Evolutionary conservation across 257 asterid species (phyloP).

Genomic region (Cruciata laevipes): DNA sequence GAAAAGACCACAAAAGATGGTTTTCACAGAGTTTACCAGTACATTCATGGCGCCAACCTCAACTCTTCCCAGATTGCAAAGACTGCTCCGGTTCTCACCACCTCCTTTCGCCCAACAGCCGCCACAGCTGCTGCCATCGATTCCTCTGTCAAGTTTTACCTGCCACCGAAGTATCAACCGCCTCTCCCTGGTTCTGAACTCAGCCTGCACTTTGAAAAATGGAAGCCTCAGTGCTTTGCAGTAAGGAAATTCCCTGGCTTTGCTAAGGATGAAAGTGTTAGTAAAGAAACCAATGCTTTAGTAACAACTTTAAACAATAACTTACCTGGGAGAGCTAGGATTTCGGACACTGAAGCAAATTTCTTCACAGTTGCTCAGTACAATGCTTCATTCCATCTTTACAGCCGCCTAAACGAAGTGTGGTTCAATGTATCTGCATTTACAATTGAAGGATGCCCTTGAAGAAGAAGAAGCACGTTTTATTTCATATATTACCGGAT

Average conservation of each 20-base stretch:
- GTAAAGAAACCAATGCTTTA: slow-evolving; percentile 3
- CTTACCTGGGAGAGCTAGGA: neutral
- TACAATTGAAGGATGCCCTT: slow-evolving; percentile 8
- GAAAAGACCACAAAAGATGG: slow-evolving; percentile 17
- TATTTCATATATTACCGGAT: neutral
- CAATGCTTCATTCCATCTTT: slow-evolving; percentile 13
- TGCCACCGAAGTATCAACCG: slow-evolving; percentile 13
- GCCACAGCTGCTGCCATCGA: slow-evolving; percentile 2
- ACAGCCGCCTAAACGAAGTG: slow-evolving; percentile 17
- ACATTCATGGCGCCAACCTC: slow-evolving; percentile 18
- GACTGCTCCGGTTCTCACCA: slow-evolving; percentile 19
- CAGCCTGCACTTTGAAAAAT: slow-evolving; percentile 11
- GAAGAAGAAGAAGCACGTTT: neutral
- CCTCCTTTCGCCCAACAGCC: neutral
- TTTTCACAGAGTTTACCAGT: slow-evolving; percentile 21
- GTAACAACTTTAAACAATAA: neutral
- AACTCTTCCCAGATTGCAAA: slow-evolving; percentile 5
- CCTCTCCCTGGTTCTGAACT: slow-evolving; percentile 14
- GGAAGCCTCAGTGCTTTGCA: slow-evolving; percentile 12
- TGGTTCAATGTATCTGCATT: slow-evolving; percentile 15
- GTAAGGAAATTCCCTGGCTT: slow-evolving; percentile 16
- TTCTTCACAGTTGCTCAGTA: slow-evolving; percentile 14
- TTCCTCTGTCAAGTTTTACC: slow-evolving; percentile 16
- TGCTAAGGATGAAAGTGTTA: slow-evolving; percentile 13
- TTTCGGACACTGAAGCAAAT: neutral